phyloP scores from a whole-genome alignment of 441 rosid genomes.

The Gossypium lobatum region DNA sequence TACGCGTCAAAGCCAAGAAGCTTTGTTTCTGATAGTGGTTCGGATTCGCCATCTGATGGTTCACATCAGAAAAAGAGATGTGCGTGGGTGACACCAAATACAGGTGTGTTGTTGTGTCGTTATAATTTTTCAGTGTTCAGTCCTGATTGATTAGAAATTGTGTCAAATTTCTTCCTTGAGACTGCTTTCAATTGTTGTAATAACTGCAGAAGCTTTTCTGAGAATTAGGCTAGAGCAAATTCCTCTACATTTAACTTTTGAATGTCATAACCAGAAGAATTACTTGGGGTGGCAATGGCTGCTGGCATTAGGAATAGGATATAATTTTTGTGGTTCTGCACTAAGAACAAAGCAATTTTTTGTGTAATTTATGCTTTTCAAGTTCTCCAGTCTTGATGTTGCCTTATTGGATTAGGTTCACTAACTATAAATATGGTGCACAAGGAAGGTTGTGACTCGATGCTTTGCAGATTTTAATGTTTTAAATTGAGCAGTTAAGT shows the following conservation, averaged over 20 bases:
- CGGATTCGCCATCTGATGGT: constrained; percentile 60
- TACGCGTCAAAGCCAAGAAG: constrained; percentile 57
- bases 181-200: background rate
- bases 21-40: constrained; percentile 65
- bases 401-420: background rate
- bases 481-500: background rate
- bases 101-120: constrained; percentile 46
- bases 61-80: constrained; percentile 60
- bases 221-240: background rate
- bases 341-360: background rate
- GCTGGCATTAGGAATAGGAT: background rate
- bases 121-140: constrained; percentile 10
- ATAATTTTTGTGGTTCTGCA: background rate
- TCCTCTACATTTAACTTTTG: background rate
- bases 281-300: background rate
- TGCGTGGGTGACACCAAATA: constrained; percentile 83
- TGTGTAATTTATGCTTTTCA: background rate
- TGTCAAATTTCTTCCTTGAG: background rate
- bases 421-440: background rate
- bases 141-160: background rate
- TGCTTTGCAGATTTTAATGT: background rate
- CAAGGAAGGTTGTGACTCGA: background rate
- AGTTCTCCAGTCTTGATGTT: background rate
- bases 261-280: background rate
- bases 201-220: background rate